Conservation (phyloP, 2,329 filamentous ascomycete species). For the Microthyrium microscopicum region DNA sequence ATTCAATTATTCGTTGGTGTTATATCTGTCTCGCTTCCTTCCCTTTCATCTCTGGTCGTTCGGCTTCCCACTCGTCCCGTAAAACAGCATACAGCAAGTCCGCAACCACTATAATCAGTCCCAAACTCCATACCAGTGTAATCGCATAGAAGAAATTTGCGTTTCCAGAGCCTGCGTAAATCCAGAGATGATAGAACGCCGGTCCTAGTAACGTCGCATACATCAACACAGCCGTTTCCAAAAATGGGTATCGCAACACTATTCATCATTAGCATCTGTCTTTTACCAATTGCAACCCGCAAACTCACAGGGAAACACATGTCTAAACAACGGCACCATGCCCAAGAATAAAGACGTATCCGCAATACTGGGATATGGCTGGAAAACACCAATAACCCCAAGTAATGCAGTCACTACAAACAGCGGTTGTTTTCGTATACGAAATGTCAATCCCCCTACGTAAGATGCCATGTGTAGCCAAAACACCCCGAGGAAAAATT, state of each 20-base stretch:
- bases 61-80: slow-evolving; percentile 84
- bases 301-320: slow-evolving; percentile 68
- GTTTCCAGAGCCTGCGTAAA: slow-evolving; percentile 93
- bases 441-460: slow-evolving; percentile 68
- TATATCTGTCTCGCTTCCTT: slow-evolving; percentile 78
- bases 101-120: slow-evolving; percentile 69
- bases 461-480: slow-evolving; percentile 91
- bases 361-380: slow-evolving; percentile 86
- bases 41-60: slow-evolving; percentile 76
- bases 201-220: slow-evolving; percentile 83
- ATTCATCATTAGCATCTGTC: too few relatives aligned
- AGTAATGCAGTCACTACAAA: slow-evolving; percentile 72
- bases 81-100: slow-evolving; percentile 80
- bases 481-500: slow-evolving; percentile 95
- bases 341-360: slow-evolving; percentile 78
- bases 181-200: slow-evolving; percentile 94
- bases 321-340: slow-evolving; percentile 70
- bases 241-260: slow-evolving; percentile 89
- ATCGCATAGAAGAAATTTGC: slow-evolving; percentile 99
- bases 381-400: slow-evolving; percentile 87
- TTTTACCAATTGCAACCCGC: too few relatives aligned
- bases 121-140: slow-evolving; percentile 93
- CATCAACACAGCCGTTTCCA: slow-evolving; percentile 64
- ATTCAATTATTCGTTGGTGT: too few relatives aligned
- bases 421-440: slow-evolving; percentile 69